Base-by-base conservation (phyloP, 106 monocot species). In the Ottelia alismoides region DNA sequence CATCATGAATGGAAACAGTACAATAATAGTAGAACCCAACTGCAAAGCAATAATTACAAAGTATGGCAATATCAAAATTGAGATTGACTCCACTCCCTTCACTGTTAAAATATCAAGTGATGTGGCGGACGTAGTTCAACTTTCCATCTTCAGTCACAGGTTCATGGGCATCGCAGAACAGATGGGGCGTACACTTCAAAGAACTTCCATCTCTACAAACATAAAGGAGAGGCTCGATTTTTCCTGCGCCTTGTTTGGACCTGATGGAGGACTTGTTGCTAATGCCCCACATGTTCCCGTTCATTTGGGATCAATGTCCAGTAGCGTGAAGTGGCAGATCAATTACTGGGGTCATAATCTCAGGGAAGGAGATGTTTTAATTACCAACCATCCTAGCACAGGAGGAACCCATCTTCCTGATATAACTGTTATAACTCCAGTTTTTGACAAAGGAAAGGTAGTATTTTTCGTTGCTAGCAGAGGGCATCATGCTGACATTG, bases 111-210 rank as follows among this genome's bases (percentile, higher is more conserved):
- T 73, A 45, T 20, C 61, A 22, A 75, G 70, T 1, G 71, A 76
- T 20, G 68, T 79, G 21, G 88, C 80, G 11, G 94, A 88, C 65
- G 96, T 89, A 12, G 89, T 96, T 30, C 96, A 81, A 49, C 85
- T 96, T 31, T 84, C 96, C 31, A 96, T 96, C 27, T 96, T 96
- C 72, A 96, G 85, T 48, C 75, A 96, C 61, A 75, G 96, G 57
- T 96, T 96, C 31, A 96, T 96, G 96, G 96, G 96, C 31, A 96
- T 96, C 55, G 96, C 96, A 14, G 96, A 96, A 68, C 96, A 96
- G 60, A 96, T 96, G 96, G 96, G 96, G 6, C 78, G 96, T 25
- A 89, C 96, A 9, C 85, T 96, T 28, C 96, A 96, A 48, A 81
- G 88, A 53, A 96, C 85, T 27, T 88, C 96, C 21, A 89, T 89